Base-by-base conservation (phyloP, 306 rosid genomes). In the Pterocarpus santalinus region DNA sequence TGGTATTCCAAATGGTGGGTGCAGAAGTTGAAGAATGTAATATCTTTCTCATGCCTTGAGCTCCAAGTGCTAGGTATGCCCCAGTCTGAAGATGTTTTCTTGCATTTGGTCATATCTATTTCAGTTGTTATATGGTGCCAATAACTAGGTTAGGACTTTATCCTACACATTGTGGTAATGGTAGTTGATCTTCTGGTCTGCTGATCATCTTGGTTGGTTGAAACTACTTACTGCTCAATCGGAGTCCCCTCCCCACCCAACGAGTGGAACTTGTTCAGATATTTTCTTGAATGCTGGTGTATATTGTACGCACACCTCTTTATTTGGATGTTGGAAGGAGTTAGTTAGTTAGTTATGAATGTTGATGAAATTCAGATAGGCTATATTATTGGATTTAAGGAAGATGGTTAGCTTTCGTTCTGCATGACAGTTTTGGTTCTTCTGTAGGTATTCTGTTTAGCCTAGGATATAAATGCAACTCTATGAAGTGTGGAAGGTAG, bases 111-210 rank as follows among this genome's bases (percentile, higher is more conserved):
- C 22, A 12, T 10, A 72, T 35, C n/a, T 64, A 44, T 67, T 65
- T 66, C 60, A 52, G 16, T 58, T 44, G 76, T 16, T 49, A 2
- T 32, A 56, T 60, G 47, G 30, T 67, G 51, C 70, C 63, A 64
- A 55, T 58, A 46, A 53, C 78, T 81, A 68, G 76, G 60, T 71
- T 65, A 57, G 47, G 30, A 65, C 76, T 46, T 75, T 1, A 51
- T 68, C 47, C 72, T 35, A 8, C 8, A 65, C 52, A 41, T 15
- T 56, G 65, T 66, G 47, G 32, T 35, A 35, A n/a, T 64, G 38
- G 63, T n/a, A 56, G 47, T 32, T 30, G 60, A 39, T 78, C 34
- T 9, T 41, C 43, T 30, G 61, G 36, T 17, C 36, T 57, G 64
- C 34, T 77, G 63, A 75, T 22, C 28, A 77, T 77, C 62, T 62